Base-by-base conservation (phyloP, 1,284 basidiomycete species). In the Butyriboletus appendiculatus region DNA sequence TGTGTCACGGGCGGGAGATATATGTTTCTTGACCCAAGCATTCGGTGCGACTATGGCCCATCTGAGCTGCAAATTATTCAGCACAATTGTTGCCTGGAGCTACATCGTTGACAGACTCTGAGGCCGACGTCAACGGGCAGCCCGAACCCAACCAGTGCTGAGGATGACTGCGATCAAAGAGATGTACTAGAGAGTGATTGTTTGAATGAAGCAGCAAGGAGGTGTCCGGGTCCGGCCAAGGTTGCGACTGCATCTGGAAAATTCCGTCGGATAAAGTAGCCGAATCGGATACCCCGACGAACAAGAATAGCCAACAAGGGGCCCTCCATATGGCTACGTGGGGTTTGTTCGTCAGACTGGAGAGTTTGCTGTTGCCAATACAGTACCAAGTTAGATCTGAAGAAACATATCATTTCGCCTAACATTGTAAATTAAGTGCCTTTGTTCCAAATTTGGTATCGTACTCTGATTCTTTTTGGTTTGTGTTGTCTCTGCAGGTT, bases 381-480 rank as follows among this genome's bases (percentile, higher is more conserved):
- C 18, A 22, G 20, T 50, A 26, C 16, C 15, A 34, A 15, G 6
- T 52, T 12, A 16, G 16, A 22, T n/a, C 18, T 33, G 22, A 35
- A 37, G 47, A 48, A 20, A 16, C 15, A 14, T 41, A 7, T 42
- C 18, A 20, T 22, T 16, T 45, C 15, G n/a, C 20, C 42, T 33
- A 33, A 33, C 32, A 6, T 6, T 33, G 32, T 32, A 33, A 33
- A 28, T 28, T 28, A 28, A 28, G 12, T 33, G 32, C 32, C 34
- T 41, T 57, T 59, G 35, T 59, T 40, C 50, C 30, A 43, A 22
- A 52, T 60, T 33, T 43, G 32, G 39, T 16, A 40, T 38, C 40
- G 59, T 47, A 20, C 41, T 14, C 8, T 12, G 8, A n/a, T n/a
- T 41, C 28, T 20, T 44, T 63, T 59, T 53, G 52, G 64, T 45